These are phyloP conservation scores for Phytophthora citrophthora DNA, from an alignment of 352 stramenopile genomes.

Conservation along the genomic window DNA sequence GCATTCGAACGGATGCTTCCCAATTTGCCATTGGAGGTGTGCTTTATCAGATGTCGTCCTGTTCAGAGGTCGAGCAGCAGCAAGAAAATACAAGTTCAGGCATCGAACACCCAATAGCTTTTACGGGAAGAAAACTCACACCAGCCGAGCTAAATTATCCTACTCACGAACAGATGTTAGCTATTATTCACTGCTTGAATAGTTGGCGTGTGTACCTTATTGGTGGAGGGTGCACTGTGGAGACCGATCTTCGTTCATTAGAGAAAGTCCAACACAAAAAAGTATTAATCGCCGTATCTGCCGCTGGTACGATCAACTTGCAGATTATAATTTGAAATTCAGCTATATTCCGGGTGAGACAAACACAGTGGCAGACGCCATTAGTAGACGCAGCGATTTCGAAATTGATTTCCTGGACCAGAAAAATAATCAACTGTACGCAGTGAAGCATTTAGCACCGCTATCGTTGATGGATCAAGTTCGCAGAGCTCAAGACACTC, in stretches of 20 bases:
- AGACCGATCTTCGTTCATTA: constrained; percentile 13
- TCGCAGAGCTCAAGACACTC: constrained; percentile 8
- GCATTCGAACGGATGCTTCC: neutral
- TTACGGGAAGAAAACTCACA: constrained; percentile 2
- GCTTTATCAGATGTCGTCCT: neutral
- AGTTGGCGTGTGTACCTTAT: constrained; percentile 18
- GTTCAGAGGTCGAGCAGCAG: constrained; percentile 2
- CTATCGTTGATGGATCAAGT: constrained; percentile 6
- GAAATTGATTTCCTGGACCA: constrained; percentile 5
- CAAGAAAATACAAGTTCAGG: neutral
- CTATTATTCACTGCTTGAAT: constrained; percentile 12
- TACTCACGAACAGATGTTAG: constrained; percentile 13
- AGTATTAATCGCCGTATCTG: constrained; percentile 9
- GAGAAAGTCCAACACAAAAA: constrained; percentile 8
- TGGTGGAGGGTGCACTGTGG: constrained; percentile 4
- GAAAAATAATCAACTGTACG: constrained; percentile 6
- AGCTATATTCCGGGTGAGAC: constrained; percentile 5
- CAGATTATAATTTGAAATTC: constrained; percentile 3
- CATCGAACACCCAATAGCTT: constrained; percentile 13
- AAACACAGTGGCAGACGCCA: constrained; percentile 12
- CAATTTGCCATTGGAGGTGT: constrained; percentile 1
- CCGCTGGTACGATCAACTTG: constrained; percentile 8
- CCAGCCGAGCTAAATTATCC: constrained; percentile 16
- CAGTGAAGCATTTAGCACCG: neutral
- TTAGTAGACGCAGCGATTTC: constrained; percentile 1